Percentiles rank a stretch among this genome's conserved stretches.
phyloP scores from a whole-genome alignment of 352 stramenopile genomes.

The Albugo candida region DNA sequence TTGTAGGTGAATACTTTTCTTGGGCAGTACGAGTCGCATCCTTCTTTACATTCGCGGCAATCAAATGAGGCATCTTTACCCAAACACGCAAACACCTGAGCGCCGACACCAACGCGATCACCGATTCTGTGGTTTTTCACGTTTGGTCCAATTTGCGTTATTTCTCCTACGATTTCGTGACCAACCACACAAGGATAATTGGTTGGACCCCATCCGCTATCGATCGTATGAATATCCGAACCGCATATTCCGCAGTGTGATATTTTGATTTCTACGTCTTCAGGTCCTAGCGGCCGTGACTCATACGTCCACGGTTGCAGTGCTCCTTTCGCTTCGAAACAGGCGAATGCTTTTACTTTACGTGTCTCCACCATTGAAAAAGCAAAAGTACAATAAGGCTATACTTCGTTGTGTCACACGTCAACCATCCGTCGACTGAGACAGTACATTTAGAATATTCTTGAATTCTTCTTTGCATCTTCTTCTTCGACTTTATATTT shows the following conservation, averaged over 20 bases:
- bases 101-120: conserved; percentile 29
- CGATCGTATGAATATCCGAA: conserved; percentile 14
- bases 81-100: conserved; percentile 25
- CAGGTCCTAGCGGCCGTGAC: conserved; percentile 7
- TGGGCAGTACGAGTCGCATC: conserved; percentile 20
- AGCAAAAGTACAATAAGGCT: too few relatives aligned
- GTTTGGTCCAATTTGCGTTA: conserved; percentile 11
- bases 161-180: conserved; percentile 30
- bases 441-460: too few relatives aligned
- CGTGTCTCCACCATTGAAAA: not conserved
- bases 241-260: conserved; percentile 15
- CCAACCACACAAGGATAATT: conserved; percentile 24
- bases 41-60: conserved; percentile 33
- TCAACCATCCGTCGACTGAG: too few relatives aligned
- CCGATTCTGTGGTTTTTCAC: conserved; percentile 24
- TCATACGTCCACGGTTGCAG: conserved; percentile 11
- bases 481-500: too few relatives aligned
- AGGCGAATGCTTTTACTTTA: conserved; percentile 6
- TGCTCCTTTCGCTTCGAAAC: conserved; percentile 1
- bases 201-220: conserved; percentile 9
- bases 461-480: too few relatives aligned
- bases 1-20: conserved; percentile 17
- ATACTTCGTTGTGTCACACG: too few relatives aligned
- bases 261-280: conserved; percentile 15
- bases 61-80: not conserved